These are phyloP conservation scores for Dactylis glomerata DNA, from an alignment of 176 grass and related monocot species.

Conservation along the genomic window DNA sequence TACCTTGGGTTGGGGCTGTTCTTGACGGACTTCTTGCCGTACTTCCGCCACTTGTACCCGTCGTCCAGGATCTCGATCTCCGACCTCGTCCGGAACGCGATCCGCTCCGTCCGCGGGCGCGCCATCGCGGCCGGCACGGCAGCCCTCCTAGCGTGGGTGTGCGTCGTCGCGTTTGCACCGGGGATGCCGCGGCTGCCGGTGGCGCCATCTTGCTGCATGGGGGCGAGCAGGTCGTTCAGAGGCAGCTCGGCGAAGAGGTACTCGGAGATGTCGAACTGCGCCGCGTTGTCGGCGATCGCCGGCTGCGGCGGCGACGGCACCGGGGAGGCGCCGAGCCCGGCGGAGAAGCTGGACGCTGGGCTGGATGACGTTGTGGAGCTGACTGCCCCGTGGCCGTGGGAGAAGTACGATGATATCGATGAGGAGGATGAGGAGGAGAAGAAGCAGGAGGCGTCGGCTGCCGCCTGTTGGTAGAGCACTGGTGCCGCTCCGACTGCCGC, in stretches of 20 bases:
- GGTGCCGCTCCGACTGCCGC: conserved; percentile 46
- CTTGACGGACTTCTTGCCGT: conserved; percentile 99
- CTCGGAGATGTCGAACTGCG: conserved; percentile 64
- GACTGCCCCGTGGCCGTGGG: conserved; percentile 38
- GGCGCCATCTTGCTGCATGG: not conserved
- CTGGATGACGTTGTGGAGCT: conserved; percentile 31
- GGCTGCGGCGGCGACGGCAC: not conserved
- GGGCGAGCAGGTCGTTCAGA: not conserved
- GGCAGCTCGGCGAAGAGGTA: conserved; percentile 29
- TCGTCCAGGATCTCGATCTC: conserved; percentile 80
- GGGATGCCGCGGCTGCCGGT: not conserved
- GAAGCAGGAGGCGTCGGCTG: conserved; percentile 5
- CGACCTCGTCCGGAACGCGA: conserved; percentile 85
- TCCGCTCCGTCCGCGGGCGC: conserved; percentile 54
- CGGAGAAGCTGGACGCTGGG: conserved; percentile 44
- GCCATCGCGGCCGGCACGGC: conserved; percentile 26
- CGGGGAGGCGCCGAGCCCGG: conserved; percentile 20
- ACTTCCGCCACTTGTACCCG: conserved; percentile 96
- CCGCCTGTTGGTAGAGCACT: conserved; percentile 39
- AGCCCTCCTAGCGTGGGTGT: conserved; percentile 4
- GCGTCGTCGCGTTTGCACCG: not conserved
- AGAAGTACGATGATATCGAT: conserved; percentile 43
- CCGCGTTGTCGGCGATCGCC: not conserved
- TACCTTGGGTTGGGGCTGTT: conserved; percentile 96
- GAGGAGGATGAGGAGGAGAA: not conserved